Evolutionary conservation across 2,329 filamentous ascomycete genomes (phyloP).

Genomic region (Colletotrichum sp.): DNA sequence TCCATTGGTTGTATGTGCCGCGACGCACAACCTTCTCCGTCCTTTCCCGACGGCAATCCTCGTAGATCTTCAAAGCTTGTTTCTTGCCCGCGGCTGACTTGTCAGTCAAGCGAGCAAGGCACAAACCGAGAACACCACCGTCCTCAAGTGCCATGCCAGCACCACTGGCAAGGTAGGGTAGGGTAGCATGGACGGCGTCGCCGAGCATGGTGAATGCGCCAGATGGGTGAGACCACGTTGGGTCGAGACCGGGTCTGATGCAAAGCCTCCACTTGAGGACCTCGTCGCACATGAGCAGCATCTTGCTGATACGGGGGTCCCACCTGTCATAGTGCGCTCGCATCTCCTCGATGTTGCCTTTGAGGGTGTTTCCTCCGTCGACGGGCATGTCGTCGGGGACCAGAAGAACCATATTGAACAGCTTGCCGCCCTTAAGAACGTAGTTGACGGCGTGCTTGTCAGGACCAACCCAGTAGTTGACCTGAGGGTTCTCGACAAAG

Average conservation of each 20-base stretch:
- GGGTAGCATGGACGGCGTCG: slow-evolving; percentile 68
- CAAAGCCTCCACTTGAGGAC: slow-evolving; percentile 67
- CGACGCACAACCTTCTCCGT: slow-evolving; percentile 65
- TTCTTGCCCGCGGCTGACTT: slow-evolving; percentile 38
- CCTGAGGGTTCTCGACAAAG: slow-evolving; percentile 26
- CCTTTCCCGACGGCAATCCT: slow-evolving; percentile 60
- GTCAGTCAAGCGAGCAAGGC: slow-evolving; percentile 51
- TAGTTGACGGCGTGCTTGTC: slow-evolving; percentile 33
- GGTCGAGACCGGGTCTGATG: slow-evolving; percentile 56
- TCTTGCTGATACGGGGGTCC: slow-evolving; percentile 62
- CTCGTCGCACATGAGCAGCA: slow-evolving; percentile 60
- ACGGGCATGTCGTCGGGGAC: slow-evolving; percentile 49
- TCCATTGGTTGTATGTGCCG: slow-evolving; percentile 65
- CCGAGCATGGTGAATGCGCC: slow-evolving; percentile 65
- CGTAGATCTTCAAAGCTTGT: slow-evolving; percentile 52
- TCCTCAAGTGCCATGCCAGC: slow-evolving; percentile 69
- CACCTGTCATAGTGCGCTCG: slow-evolving; percentile 57
- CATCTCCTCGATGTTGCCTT: slow-evolving; percentile 55
- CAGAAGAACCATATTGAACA: slow-evolving; percentile 39
- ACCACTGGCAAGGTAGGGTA: slow-evolving; percentile 64
- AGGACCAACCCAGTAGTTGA: slow-evolving; percentile 31
- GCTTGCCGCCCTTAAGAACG: slow-evolving; percentile 27
- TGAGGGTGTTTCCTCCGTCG: slow-evolving; percentile 32
- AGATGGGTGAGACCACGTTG: slow-evolving; percentile 59
- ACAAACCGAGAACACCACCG: slow-evolving; percentile 61